Base-by-base conservation (phyloP, 2,329 filamentous ascomycete species). In the Penicillium sp. region DNA sequence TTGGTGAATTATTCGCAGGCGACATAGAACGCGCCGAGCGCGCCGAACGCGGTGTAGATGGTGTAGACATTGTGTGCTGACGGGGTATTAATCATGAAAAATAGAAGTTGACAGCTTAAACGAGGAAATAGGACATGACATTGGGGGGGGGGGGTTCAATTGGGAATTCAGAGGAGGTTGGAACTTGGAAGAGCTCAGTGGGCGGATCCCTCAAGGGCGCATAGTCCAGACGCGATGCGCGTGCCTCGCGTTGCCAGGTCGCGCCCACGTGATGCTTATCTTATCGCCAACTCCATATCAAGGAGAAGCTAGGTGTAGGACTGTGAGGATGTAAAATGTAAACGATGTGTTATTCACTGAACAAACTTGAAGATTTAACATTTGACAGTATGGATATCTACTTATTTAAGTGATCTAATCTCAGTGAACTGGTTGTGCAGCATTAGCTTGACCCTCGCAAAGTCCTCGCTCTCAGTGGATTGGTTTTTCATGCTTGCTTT, bases 1-100 rank as follows among this genome's bases (percentile, higher is more conserved):
- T 68, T 2, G 76, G 74, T 0, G 76, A 77, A 40, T 66, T 64
- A 22, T 66, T 65, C 3, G 63, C 57, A 13, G 70, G 63, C 24
- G 75, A 74, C 67, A 67, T 67, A 65, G 71, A 70, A 58, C 75
- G 75, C 71, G 73, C 70, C 65, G 73, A 71, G 22, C 69, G 74
- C 33, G 73, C 71, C 67, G 73, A 71, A 26, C 68, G 74, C 26
- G 75, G 74, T 17, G 75, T 76, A 22, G 74, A 75, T 12, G 72
- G 70, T 12, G 70, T 64, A 13, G 74, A 75, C 74, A 76, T 76
- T 58, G 13, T 55, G 26, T 37, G 50, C 35, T 30, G 26, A 24
- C 15, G 30, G 37, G 53, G 42, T 42, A 42, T 54, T 19, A 45
- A 33, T 15, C 9, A 40, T 22, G 13, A 13, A 17, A 40, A n/a